Base-by-base conservation (phyloP, 148 eudicot species). In the Rhododendron ferrugineum region DNA sequence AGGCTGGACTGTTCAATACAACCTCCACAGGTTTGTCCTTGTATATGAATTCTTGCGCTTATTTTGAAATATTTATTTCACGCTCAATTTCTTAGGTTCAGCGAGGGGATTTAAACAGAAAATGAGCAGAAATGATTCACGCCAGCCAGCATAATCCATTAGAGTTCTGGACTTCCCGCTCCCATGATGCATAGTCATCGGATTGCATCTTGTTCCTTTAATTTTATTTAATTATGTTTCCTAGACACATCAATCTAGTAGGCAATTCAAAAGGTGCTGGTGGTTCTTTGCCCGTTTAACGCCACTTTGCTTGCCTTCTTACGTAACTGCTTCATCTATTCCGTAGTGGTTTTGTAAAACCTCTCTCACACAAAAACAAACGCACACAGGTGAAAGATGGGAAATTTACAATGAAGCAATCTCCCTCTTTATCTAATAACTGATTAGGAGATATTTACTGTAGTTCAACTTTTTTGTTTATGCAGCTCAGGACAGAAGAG, bases 401-500 rank as follows among this genome's bases (percentile, higher is more conserved):
- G 95, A 91, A 8, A 83, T 28, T 13, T 84, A 42, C 23, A 66
- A 88, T 82, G 50, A 23, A 10, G 74, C 87, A 49, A 54, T 40
- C 1, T 11, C 23, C 64, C 49, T 18, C n/a, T 26, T 32, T 46
- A 0, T 82, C 11, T 40, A 3, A 34, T 64, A 30, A n/a, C 81
- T 84, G 73, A 82, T 54, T 54, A 18, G 6, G 22, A 4, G 60
- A 54, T 54, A 54, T 54, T 54, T 16, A 54, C 60, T 5, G 56
- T 56, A 22, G 40, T 83, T 83, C 40, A 60, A 42, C 36, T 85
- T 86, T 89, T 72, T 54, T 16, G 60, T 82, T 82, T 64, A 49
- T 93, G 93, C 99, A 97, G 99, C 98, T 82, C 93, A 97, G 89
- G 99, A 97, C 86, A 90, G 99, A 86, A 94, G 93, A 90, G 94